Conservation (phyloP, 805 yeast species). For the fission yeast (Schizosaccharomyces pombe) region DNA sequence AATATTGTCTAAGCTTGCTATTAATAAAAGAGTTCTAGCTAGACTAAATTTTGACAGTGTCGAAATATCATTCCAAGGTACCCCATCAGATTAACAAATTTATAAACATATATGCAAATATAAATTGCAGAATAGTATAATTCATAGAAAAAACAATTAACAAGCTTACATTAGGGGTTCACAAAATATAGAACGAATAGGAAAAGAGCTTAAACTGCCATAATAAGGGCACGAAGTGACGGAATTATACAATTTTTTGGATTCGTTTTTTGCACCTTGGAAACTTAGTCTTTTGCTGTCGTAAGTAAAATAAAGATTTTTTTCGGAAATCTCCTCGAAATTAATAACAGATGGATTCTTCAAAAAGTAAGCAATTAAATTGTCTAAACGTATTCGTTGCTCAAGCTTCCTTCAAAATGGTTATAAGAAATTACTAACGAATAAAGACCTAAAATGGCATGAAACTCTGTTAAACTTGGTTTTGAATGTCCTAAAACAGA, state of each 20-base stretch:
- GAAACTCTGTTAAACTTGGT: neutral
- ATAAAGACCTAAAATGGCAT: neutral
- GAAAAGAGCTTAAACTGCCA: neutral
- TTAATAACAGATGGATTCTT: neutral
- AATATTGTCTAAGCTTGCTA: no score
- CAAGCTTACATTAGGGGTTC: no score
- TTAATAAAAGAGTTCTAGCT: no score
- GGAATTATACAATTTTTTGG: neutral
- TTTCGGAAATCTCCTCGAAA: neutral
- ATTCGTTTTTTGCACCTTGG: neutral
- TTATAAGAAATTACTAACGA: neutral
- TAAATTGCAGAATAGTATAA: no score
- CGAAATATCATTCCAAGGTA: no score
- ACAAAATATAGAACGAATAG: neutral
- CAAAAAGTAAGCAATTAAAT: neutral
- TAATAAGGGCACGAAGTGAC: neutral
- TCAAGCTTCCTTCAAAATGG: no score
- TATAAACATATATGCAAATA: no score
- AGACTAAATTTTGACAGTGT: no score
- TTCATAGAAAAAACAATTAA: no score
- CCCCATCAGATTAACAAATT: no score
- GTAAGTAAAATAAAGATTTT: neutral
- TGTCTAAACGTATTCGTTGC: no score
- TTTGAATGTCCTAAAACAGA: neutral
- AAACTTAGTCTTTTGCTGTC: neutral